phyloP scores from a whole-genome alignment of 768 basidiomycete species.

The Leccinum obscurum region DNA sequence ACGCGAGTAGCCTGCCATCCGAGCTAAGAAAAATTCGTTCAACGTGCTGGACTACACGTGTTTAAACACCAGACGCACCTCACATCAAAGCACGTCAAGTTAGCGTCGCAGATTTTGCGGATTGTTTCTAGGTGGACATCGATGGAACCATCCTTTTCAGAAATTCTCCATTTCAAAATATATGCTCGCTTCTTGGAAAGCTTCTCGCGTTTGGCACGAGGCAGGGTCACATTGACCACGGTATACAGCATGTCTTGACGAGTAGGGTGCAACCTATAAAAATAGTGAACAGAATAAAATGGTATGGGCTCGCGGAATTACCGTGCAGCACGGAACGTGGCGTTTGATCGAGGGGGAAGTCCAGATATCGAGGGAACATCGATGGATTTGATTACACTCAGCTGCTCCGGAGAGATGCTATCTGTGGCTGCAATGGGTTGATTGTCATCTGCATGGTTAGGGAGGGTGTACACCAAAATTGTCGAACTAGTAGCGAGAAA shows the following conservation, averaged over 20 bases:
- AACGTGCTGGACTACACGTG: conserved; percentile 4
- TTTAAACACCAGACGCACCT: conserved; percentile 51
- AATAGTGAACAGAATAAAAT: conserved; percentile 10
- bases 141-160: conserved; percentile 64
- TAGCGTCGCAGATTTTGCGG: conserved; percentile 75
- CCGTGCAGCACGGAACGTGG: conserved; percentile 67
- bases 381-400: conserved; percentile 51
- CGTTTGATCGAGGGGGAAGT: conserved; percentile 40
- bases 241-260: conserved; percentile 61
- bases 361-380: conserved; percentile 54
- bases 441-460: conserved; percentile 24
- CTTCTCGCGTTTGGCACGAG: conserved; percentile 57
- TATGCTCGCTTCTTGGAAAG: conserved; percentile 58
- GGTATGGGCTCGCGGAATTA: conserved; percentile 22
- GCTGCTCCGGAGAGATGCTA: conserved; percentile 23
- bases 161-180: conserved; percentile 71
- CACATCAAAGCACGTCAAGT: conserved; percentile 84
- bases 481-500: conserved; percentile 65
- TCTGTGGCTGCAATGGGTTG: conserved; percentile 1
- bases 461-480: conserved; percentile 62
- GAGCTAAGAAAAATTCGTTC: conserved; percentile 44
- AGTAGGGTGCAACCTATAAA: conserved; percentile 55
- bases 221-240: conserved; percentile 65
- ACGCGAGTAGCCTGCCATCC: conserved; percentile 81
- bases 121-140: conserved; percentile 50